A percentile compares a stretch with the other conserved stretches of the same genome.
phyloP scores from a whole-genome alignment of 495 filamentous ascomycete genomes.

The Trichoderma virens region DNA sequence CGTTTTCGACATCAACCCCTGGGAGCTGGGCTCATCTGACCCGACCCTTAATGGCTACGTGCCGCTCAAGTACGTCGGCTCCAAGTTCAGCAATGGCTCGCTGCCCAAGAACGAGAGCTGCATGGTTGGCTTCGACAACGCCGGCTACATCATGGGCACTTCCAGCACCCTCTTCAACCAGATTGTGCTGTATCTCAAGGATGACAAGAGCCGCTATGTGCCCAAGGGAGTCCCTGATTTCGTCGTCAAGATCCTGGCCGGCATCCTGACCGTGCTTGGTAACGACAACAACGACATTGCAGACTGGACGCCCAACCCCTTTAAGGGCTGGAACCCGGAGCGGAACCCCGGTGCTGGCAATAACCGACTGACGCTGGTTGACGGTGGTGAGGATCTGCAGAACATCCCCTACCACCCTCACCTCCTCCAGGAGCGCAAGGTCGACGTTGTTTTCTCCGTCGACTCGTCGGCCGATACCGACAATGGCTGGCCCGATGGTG shows the following conservation, averaged over 20 bases:
- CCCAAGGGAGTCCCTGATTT: slow-evolving; percentile 41
- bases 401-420: slow-evolving; percentile 84
- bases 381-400: slow-evolving; percentile 80
- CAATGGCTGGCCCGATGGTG: slow-evolving; percentile 79
- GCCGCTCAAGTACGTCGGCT: slow-evolving; percentile 67
- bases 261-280: slow-evolving; percentile 49
- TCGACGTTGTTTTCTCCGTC: slow-evolving; percentile 90
- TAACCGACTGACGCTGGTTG: slow-evolving; percentile 63
- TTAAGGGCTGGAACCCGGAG: slow-evolving; percentile 58
- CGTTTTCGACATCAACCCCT: slow-evolving; percentile 81
- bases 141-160: slow-evolving; percentile 82
- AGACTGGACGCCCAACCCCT: slow-evolving; percentile 76
- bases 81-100: slow-evolving; percentile 63
- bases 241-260: slow-evolving; percentile 42
- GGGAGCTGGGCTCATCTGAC: slow-evolving; percentile 79
- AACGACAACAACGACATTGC: slow-evolving; percentile 67
- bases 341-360: slow-evolving; percentile 52
- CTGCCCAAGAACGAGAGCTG: slow-evolving; percentile 55
- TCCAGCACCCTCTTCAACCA: slow-evolving; percentile 85
- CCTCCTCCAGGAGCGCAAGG: slow-evolving; percentile 66
- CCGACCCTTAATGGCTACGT: slow-evolving; percentile 73
- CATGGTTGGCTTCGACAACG: slow-evolving; percentile 75
- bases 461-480: slow-evolving; percentile 78
- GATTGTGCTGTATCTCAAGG: slow-evolving; percentile 42
- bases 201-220: slow-evolving; percentile 38